phyloP scores from a whole-genome alignment of 805 yeast genomes.

The Clavispora vitiphila region DNA sequence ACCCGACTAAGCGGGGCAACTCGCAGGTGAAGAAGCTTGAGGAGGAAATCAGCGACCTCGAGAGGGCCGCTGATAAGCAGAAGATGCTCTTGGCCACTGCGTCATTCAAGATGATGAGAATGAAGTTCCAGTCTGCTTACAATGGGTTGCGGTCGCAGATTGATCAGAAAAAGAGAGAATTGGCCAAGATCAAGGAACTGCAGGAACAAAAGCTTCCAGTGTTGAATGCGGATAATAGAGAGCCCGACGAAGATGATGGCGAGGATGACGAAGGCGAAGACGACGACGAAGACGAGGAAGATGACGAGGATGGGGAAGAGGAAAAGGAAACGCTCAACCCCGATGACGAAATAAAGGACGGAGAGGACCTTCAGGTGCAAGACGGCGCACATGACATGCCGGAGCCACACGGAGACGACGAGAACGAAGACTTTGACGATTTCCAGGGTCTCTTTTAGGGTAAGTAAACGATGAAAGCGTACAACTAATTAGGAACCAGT shows the following conservation, averaged over 20 bases:
- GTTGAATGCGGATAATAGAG: background rate
- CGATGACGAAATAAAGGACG: constrained; percentile 43
- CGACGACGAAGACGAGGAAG: constrained; percentile 45
- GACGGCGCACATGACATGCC: constrained; percentile 10
- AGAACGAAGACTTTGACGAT: constrained; percentile 35
- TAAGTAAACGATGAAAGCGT: background rate
- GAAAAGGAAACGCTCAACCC: constrained; percentile 40
- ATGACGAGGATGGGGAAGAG: constrained; percentile 48
- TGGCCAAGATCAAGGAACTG: constrained; percentile 15
- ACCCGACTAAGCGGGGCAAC: constrained; percentile 42
- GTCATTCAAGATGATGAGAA: constrained; percentile 77
- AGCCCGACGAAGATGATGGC: background rate
- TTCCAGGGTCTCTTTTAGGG: constrained; percentile 20
- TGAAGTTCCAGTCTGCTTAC: constrained; percentile 79
- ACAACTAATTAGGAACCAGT: no score
- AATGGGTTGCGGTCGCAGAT: constrained; percentile 73
- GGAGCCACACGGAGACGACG: constrained; percentile 14
- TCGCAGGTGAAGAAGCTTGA: constrained; percentile 63
- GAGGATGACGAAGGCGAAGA: constrained; percentile 47
- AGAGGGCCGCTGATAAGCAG: constrained; percentile 69
- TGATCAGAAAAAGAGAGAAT: constrained; percentile 52
- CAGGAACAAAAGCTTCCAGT: constrained; percentile 8
- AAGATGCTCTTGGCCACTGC: constrained; percentile 67
- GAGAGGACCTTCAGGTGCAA: constrained; percentile 37
- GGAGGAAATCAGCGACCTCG: constrained; percentile 84